These are phyloP conservation scores for Malus sieversii DNA, from an alignment of 306 rosid species.

Conservation along the genomic window DNA sequence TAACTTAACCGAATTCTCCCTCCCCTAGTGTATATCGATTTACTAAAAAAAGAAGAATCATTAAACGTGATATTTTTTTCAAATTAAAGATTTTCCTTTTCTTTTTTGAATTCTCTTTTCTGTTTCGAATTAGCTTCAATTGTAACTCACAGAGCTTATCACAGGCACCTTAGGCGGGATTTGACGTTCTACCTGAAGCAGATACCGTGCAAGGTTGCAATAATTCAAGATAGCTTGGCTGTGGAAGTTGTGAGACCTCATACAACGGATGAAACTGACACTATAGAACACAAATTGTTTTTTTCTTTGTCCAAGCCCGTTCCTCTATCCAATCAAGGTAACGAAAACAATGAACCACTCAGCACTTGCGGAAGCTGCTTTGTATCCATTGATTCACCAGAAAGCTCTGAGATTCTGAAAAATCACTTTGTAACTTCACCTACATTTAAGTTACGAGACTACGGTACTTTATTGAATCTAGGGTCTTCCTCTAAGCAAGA, in stretches of 20 bases:
- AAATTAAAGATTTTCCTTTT: too few relatives aligned
- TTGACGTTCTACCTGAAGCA: slow-evolving; percentile 43
- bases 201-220: slow-evolving; percentile 60
- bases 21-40: too few relatives aligned
- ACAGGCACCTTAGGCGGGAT: slow-evolving; percentile 60
- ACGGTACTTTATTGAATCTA: slow-evolving; percentile 18
- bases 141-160: slow-evolving; percentile 1
- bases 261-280: slow-evolving; percentile 16
- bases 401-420: slow-evolving; percentile 16
- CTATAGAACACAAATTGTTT: slow-evolving; percentile 30
- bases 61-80: too few relatives aligned
- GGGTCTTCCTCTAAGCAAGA: slow-evolving; percentile 36
- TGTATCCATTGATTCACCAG: slow-evolving; percentile 18
- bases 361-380: slow-evolving; percentile 27
- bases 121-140: not conserved
- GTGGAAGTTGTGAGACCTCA: slow-evolving; percentile 37
- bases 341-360: slow-evolving; percentile 30
- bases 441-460: slow-evolving; percentile 20
- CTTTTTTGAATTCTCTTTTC: not conserved
- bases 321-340: slow-evolving; percentile 20
- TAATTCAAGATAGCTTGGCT: slow-evolving; percentile 44
- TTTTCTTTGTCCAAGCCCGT: slow-evolving; percentile 47
- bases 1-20: too few relatives aligned
- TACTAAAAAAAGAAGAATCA: not conserved
- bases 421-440: slow-evolving; percentile 20